Conservation (phyloP, 106 monocot genomes). For the Dioscorea dumetorum region DNA sequence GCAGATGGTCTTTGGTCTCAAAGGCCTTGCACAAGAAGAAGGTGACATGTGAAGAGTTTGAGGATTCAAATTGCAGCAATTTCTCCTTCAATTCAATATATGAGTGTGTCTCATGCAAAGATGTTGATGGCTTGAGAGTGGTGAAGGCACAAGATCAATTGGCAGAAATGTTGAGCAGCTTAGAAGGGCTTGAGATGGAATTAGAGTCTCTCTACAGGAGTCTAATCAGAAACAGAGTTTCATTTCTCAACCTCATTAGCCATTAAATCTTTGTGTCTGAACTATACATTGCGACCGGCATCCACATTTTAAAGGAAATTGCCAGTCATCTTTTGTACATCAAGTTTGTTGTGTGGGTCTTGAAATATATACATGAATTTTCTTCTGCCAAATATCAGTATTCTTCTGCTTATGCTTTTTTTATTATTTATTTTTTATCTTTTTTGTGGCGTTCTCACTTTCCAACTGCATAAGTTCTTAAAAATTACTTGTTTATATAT, state of each 20-base stretch:
- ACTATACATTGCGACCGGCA: not conserved
- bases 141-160: constrained; percentile 1
- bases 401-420: no score
- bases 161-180: constrained; percentile 1
- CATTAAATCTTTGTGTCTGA: not conserved
- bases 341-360: no score
- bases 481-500: no score
- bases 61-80: not conserved
- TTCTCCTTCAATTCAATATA: not conserved
- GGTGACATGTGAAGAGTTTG: constrained; percentile 5
- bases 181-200: constrained; percentile 23
- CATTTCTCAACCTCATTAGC: constrained; percentile 20
- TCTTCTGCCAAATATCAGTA: no score
- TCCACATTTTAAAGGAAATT: constrained; percentile 8
- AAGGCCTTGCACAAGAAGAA: constrained; percentile 17
- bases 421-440: no score
- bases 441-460: no score
- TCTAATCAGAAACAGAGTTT: constrained; percentile 24
- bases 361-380: no score
- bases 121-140: not conserved
- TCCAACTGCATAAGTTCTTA: no score
- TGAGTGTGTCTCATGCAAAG: constrained; percentile 1
- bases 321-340: no score
- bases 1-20: constrained; percentile 22
- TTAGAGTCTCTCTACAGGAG: constrained; percentile 24